Base-by-base conservation (phyloP, 106 monocot genomes). In the Allium fistulosum region DNA sequence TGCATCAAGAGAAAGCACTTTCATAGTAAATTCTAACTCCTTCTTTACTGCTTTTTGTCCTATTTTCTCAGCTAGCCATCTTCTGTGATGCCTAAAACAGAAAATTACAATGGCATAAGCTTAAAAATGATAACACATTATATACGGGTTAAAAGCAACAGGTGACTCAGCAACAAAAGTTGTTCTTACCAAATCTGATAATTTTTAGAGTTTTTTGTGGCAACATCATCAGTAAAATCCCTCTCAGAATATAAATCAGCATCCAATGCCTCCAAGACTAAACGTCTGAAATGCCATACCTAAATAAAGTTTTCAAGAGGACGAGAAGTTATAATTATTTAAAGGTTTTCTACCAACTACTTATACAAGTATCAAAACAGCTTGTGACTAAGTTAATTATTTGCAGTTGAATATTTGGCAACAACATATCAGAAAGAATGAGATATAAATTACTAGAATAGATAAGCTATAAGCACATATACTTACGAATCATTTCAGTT, bases 251-350 rank as follows among this genome's bases (percentile, higher is more conserved):
- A 72, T 51, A 99, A 67, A 75, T 93, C 81, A 58, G 57, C 68
- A 66, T 87, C 66, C 68, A 99, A 37, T 62, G 87, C 59, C 74
- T 93, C 99, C 57, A 99, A 80, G 27, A 99, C 78, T 78, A 93
- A 79, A 11, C 93, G 89, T 68, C 99, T 90, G 78, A 99, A 99
- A 85, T 93, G 93, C 99, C 99, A 99, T 18, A 93, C 74, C 93
- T 99, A 71, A 49, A 55, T 7, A 46, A 50, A 68, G 37, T 37
- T 37, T 37, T 37, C 37, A 2, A 37, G 37, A 37, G 0, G 5
- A 22, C 22, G 2, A 37, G 37, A 37, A 37, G 37, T 37, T 37
- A 37, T 4, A 4, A 37, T 37, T 37, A 37, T 37, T 37, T 1
- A 37, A 37, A 37, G 37, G 5, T 37, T 37, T 4, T 2, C 37